phyloP scores from a whole-genome alignment of 768 basidiomycete genomes.

The Pleurotus ostreatus region DNA sequence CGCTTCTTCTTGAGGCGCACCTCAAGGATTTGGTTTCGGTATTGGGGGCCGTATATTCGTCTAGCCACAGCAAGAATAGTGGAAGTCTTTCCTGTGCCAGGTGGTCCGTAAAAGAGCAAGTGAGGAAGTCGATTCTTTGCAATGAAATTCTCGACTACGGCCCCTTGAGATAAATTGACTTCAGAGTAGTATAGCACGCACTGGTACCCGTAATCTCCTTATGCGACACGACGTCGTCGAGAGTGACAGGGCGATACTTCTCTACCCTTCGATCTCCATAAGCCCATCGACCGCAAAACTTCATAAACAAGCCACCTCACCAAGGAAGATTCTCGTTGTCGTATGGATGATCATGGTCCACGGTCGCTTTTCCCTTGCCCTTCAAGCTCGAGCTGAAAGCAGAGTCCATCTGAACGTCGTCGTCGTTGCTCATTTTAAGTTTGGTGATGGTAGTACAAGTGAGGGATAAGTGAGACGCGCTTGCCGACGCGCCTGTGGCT shows the following conservation, averaged over 20 bases:
- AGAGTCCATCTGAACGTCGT: slow-evolving; percentile 47
- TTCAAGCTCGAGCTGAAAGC: slow-evolving; percentile 37
- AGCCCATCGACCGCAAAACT: slow-evolving; percentile 4
- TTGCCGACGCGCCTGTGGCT: slow-evolving; percentile 18
- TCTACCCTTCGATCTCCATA: slow-evolving; percentile 70
- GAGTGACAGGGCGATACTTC: slow-evolving; percentile 88
- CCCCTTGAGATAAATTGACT: background rate
- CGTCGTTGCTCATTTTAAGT: slow-evolving; percentile 52
- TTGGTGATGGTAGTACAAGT: background rate
- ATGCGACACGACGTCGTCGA: slow-evolving; percentile 96
- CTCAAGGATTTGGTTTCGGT: slow-evolving; percentile 91
- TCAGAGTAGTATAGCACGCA: slow-evolving; percentile 23
- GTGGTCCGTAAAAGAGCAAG: slow-evolving; percentile 95
- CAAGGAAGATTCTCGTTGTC: slow-evolving; percentile 79
- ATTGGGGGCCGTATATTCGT: slow-evolving; percentile 85
- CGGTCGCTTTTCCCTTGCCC: slow-evolving; percentile 64
- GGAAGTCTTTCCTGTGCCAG: slow-evolving; percentile 97
- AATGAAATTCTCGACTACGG: slow-evolving; percentile 91
- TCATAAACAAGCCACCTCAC: slow-evolving; percentile 35
- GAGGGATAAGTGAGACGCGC: slow-evolving; percentile 16
- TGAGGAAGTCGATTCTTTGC: slow-evolving; percentile 93
- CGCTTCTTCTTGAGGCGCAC: slow-evolving; percentile 32
- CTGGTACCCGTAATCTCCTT: slow-evolving; percentile 94
- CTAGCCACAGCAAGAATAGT: slow-evolving; percentile 95
- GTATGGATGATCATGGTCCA: slow-evolving; percentile 32